Evolutionary conservation across 345 rosid species (phyloP).

Genomic region (Gossypium stocksii): DNA sequence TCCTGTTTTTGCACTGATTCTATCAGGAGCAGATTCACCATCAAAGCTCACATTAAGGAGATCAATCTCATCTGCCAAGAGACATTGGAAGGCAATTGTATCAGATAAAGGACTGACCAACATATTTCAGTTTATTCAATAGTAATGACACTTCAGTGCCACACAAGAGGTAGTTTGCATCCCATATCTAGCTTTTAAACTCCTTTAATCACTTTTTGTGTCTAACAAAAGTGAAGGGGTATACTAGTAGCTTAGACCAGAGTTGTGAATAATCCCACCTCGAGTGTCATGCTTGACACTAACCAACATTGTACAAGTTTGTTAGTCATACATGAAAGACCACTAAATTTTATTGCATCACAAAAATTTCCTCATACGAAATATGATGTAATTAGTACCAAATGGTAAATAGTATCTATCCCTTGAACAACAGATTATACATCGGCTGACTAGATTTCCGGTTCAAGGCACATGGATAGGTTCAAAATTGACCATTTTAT

Average conservation of each 20-base stretch:
- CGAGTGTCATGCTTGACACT: not conserved
- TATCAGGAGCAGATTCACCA: constrained; percentile 83
- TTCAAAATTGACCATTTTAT: not conserved
- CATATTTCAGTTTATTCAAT: not conserved
- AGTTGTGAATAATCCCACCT: not conserved
- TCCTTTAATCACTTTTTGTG: not conserved
- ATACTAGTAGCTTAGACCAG: not conserved
- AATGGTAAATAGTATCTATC: not conserved
- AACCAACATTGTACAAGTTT: not conserved
- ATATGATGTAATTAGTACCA: not conserved
- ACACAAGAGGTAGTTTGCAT: not conserved
- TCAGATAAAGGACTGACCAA: not conserved
- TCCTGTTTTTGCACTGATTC: constrained; percentile 80
- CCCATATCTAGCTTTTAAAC: not conserved
- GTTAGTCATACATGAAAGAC: not conserved
- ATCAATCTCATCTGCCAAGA: constrained; percentile 70
- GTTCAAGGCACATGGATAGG: not conserved
- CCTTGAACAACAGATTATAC: not conserved
- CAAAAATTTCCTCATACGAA: not conserved
- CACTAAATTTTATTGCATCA: not conserved
- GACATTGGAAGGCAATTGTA: constrained; percentile 12
- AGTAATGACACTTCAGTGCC: not conserved
- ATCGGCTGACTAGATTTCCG: not conserved
- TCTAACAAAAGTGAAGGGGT: not conserved
- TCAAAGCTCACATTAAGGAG: constrained; percentile 92